Evolutionary conservation across 2,329 filamentous ascomycete species (phyloP).

Genomic region (Xylariaceae sp.): DNA sequence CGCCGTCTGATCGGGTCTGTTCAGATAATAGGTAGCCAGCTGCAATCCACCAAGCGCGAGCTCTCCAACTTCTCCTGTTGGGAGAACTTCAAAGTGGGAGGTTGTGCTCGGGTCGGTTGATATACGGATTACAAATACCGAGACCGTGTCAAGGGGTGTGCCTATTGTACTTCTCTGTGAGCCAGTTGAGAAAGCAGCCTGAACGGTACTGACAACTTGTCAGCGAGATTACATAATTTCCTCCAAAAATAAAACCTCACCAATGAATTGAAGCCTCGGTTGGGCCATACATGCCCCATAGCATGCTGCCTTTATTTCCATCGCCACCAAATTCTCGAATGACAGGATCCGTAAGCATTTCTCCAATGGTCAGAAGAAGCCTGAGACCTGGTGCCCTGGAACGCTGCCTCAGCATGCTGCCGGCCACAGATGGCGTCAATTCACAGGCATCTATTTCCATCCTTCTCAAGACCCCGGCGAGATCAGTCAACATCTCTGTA

Average conservation of each 20-base stretch:
- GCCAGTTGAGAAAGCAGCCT: constrained; percentile 52
- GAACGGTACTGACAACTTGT: constrained; percentile 53
- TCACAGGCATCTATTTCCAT: constrained; percentile 78
- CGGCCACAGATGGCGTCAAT: constrained; percentile 81
- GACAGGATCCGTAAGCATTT: constrained; percentile 79
- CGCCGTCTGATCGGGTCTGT: constrained; percentile 68
- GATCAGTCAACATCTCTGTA: constrained; percentile 64
- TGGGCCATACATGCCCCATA: constrained; percentile 92
- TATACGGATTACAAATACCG: constrained; percentile 62
- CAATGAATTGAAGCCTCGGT: constrained; percentile 90
- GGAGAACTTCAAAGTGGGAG: constrained; percentile 47
- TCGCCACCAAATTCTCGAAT: constrained; percentile 71
- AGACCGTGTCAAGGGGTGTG: constrained; percentile 72
- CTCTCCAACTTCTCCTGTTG: constrained; percentile 66
- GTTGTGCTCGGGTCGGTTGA: constrained; percentile 25
- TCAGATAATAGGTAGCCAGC: constrained; percentile 74
- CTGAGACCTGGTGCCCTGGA: constrained; percentile 61
- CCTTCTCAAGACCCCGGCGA: constrained; percentile 58
- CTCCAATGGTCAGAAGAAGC: constrained; percentile 78
- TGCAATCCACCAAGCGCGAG: constrained; percentile 76
- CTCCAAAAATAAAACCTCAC: constrained; percentile 32
- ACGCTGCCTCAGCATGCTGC: constrained; percentile 66
- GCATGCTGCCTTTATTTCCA: constrained; percentile 49
- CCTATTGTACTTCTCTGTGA: constrained; percentile 67
- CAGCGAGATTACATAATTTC: not conserved